Percentiles rank a stretch among this genome's conserved stretches.
These are phyloP conservation scores for Taxillus chinensis DNA, from an alignment of 164 flowering plant species.

Conservation along the genomic window DNA sequence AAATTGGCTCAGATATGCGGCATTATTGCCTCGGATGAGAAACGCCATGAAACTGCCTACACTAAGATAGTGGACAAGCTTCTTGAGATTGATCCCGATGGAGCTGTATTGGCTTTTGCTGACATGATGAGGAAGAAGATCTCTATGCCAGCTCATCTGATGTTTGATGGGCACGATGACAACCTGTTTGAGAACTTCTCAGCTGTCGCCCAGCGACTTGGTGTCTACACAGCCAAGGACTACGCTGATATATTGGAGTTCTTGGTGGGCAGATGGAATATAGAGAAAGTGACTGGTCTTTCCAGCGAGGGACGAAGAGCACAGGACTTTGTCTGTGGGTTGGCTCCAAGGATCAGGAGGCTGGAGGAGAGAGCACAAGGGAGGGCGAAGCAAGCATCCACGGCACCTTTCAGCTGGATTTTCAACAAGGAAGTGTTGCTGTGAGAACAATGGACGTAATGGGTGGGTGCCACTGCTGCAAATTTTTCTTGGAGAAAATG, in stretches of 20 bases:
- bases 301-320: slow-evolving; percentile 56
- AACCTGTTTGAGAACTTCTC: slow-evolving; percentile 50
- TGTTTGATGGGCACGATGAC: slow-evolving; percentile 47
- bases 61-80: slow-evolving; percentile 61
- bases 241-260: slow-evolving; percentile 65
- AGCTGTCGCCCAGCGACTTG: slow-evolving; percentile 59
- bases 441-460: slow-evolving; percentile 5
- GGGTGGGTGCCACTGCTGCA: background rate
- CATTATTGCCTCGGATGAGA: slow-evolving; percentile 69
- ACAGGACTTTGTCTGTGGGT: slow-evolving; percentile 57
- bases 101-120: slow-evolving; percentile 39
- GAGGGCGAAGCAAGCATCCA: slow-evolving; percentile 29
- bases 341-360: slow-evolving; percentile 40
- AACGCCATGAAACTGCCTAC: slow-evolving; percentile 66
- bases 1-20: slow-evolving; percentile 71
- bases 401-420: slow-evolving; percentile 60
- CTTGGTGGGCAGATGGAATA: slow-evolving; percentile 60
- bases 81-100: slow-evolving; percentile 63
- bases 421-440: slow-evolving; percentile 41
- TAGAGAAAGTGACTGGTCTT: slow-evolving; percentile 47
- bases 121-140: slow-evolving; percentile 68
- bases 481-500: background rate
- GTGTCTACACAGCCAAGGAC: slow-evolving; percentile 52
- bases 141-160: slow-evolving; percentile 52
- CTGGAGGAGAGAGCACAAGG: slow-evolving; percentile 40